Base-by-base conservation (phyloP, 2,329 filamentous ascomycete genomes). In the Dendrostoma leiphaemia region DNA sequence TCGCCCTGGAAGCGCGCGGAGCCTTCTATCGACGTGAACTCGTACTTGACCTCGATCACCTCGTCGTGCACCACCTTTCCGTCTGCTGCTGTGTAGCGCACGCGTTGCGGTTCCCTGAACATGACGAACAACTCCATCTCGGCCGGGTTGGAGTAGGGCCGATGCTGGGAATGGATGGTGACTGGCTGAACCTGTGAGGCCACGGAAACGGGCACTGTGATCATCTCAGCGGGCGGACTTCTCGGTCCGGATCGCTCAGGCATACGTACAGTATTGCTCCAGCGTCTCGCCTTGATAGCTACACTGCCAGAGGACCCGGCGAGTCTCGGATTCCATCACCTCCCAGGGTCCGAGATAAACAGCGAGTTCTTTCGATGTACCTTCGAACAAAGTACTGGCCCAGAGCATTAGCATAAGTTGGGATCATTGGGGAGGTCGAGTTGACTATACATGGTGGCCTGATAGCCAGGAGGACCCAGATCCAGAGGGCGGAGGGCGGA, bases 261-360 rank as follows among this genome's bases (percentile, higher is more conserved):
- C 24, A 35, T 47, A 67, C 73, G 57, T 69, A 80, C 77, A 66
- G 57, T 73, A 79, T 60, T 81, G 78, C 60, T 80, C 78, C 29
- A 81, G 69, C 24, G 74, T 67, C 65, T 80, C 78, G 63, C 74
- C 73, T 60, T 75, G 72, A 61, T 80, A 80, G 60, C 75, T 79
- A 58, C 78, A 77, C 60, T 77, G 76, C 78, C 78, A 81, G 35
- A 77, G 64, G n/a, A 80, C 69, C 37, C 76, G 75, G 47, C 76
- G 75, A 29, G 74, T 71, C 55, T 76, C 74, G 35, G 71, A 71
- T 38, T 74, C 74, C 35, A 77, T 67, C 32, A 80, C 70, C 61
- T 80, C 75, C 77, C 77, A 80, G 4, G 77, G 77, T n/a, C 78
- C 78, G 7, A 81, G 71, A 57, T 80, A 80, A 43, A 80, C 68